Conservation (phyloP, 257 asterid genomes). For the Plantago major region DNA sequence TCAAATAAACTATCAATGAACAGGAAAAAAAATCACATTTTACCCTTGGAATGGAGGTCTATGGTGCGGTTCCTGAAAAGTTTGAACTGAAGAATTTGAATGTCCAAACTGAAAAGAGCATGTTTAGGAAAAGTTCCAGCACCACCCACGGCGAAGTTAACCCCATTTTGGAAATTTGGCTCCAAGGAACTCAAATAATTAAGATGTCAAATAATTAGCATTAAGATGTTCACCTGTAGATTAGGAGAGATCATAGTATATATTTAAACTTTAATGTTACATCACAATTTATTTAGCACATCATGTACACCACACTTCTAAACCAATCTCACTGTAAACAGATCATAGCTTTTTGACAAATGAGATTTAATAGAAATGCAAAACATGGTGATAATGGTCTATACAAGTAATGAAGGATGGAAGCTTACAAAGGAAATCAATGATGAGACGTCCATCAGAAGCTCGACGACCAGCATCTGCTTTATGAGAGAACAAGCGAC, state of each 20-base stretch:
- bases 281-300: too few species aligned
- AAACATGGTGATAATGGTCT: too few species aligned
- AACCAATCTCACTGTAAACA: too few species aligned
- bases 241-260: too few species aligned
- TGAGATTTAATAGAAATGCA: too few species aligned
- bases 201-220: constrained; percentile 16
- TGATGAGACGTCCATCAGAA: constrained; percentile 29
- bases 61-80: constrained; percentile 13
- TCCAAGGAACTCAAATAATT: constrained; percentile 20
- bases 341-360: too few species aligned
- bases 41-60: constrained; percentile 16
- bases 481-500: constrained; percentile 29
- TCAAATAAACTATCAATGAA: too few species aligned
- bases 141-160: constrained; percentile 23
- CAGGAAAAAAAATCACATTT: too few species aligned
- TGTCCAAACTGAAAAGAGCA: constrained; percentile 16
- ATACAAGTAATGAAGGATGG: too few species aligned
- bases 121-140: constrained; percentile 18
- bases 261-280: too few species aligned
- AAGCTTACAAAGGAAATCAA: constrained; percentile 49
- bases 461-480: constrained; percentile 32
- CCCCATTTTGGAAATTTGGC: constrained; percentile 23
- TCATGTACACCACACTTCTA: too few species aligned
- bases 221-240: constrained; percentile 21
- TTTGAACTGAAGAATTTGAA: constrained; percentile 19